A percentile compares a stretch with the other conserved stretches of the same genome.
Conservation (phyloP, 2,329 filamentous ascomycete species). For the Alternaria burnsii region DNA sequence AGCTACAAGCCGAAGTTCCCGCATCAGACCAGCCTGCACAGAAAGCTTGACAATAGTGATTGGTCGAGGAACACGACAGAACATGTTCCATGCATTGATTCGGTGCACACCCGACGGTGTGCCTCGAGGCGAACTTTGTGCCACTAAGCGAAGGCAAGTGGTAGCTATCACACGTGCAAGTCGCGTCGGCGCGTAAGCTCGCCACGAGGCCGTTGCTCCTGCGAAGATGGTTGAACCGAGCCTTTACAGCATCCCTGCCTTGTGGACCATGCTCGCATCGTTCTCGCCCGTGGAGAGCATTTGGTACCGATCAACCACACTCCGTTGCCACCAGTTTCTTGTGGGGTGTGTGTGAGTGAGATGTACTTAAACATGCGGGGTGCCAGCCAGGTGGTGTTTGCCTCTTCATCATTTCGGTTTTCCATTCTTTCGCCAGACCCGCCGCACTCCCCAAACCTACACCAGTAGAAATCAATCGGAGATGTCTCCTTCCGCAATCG, state of each 20-base stretch:
- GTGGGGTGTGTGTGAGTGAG: slow-evolving; percentile 14
- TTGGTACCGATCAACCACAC: slow-evolving; percentile 3
- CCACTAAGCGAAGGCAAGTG: slow-evolving; percentile 21
- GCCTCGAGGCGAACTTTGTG: slow-evolving; percentile 33
- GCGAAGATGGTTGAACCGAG: not conserved
- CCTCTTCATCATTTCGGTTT: slow-evolving; percentile 6
- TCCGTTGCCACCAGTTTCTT: slow-evolving; percentile 19
- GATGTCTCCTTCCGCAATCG: slow-evolving; percentile 44
- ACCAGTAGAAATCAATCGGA: slow-evolving; percentile 3
- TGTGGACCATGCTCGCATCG: slow-evolving; percentile 6
- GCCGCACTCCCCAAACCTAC: slow-evolving; percentile 14
- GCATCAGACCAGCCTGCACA: slow-evolving; percentile 13
- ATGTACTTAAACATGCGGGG: slow-evolving; percentile 34
- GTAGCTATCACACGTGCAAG: not conserved
- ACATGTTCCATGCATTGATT: slow-evolving; percentile 6
- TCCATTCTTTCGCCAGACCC: slow-evolving; percentile 21
- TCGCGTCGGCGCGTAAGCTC: slow-evolving; percentile 26
- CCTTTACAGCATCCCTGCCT: slow-evolving; percentile 7
- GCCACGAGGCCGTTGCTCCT: slow-evolving; percentile 20
- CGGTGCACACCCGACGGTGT: slow-evolving; percentile 11
- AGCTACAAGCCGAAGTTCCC: slow-evolving; percentile 19
- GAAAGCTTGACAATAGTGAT: slow-evolving; percentile 20
- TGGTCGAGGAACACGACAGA: slow-evolving; percentile 14
- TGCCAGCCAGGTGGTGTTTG: slow-evolving; percentile 15
- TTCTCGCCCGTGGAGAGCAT: not conserved